These are phyloP conservation scores for Chaetomium olivaceum DNA, from an alignment of 2,329 filamentous ascomycete species.

Conservation along the genomic window DNA sequence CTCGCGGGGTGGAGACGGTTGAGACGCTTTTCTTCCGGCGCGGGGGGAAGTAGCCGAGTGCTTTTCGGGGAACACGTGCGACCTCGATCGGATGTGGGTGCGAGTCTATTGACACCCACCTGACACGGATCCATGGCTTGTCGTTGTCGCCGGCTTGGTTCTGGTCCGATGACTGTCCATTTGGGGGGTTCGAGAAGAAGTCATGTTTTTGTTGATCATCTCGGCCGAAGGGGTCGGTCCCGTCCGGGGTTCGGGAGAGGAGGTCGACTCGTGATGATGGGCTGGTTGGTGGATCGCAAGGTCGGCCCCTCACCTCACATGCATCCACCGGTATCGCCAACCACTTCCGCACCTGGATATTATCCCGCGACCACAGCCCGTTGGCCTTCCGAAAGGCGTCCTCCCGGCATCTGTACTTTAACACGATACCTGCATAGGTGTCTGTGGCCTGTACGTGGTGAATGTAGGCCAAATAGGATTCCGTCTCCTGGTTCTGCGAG, in stretches of 20 bases:
- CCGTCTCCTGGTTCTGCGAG: conserved; percentile 54
- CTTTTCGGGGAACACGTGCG: conserved; percentile 74
- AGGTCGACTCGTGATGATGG: conserved; percentile 49
- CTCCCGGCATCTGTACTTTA: conserved; percentile 85
- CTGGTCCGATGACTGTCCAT: conserved; percentile 34
- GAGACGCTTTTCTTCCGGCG: conserved; percentile 82
- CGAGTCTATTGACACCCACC: conserved; percentile 82
- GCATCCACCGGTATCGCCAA: conserved; percentile 86
- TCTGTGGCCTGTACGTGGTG: conserved; percentile 82
- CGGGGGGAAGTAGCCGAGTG: conserved; percentile 89
- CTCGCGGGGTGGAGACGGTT: conserved; percentile 65
- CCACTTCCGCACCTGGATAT: conserved; percentile 78
- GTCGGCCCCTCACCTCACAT: conserved; percentile 77
- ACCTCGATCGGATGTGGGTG: conserved; percentile 74
- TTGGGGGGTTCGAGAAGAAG: conserved; percentile 44
- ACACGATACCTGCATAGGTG: conserved; percentile 86
- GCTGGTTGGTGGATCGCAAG: conserved; percentile 56
- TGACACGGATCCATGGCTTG: conserved; percentile 78
- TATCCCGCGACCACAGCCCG: conserved; percentile 91
- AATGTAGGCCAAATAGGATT: conserved; percentile 83
- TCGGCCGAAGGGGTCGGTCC: conserved; percentile 36
- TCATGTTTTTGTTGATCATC: conserved; percentile 36
- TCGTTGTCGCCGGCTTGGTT: conserved; percentile 51
- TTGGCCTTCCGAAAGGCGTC: conserved; percentile 84
- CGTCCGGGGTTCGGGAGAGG: conserved; percentile 52